phyloP scores from a whole-genome alignment of 1,284 basidiomycete species.

The Ustanciosporium gigantosporum region DNA sequence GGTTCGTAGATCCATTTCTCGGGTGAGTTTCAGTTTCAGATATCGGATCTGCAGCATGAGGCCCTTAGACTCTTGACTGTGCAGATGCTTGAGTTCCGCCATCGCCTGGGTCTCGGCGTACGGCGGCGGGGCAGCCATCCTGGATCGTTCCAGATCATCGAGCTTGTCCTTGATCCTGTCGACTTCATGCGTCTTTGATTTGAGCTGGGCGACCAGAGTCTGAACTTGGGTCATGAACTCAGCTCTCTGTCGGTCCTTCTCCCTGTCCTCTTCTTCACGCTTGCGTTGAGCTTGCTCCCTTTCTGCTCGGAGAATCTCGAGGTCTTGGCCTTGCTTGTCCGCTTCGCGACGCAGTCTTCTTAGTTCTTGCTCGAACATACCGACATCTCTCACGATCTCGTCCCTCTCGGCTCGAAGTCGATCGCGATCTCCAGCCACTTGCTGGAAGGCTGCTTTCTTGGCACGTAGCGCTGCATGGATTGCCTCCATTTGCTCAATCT shows the following conservation, averaged over 20 bases:
- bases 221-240: constrained; percentile 18
- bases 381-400: constrained; percentile 40
- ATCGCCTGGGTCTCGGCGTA: constrained; percentile 13
- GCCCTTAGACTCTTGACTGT: constrained; percentile 84
- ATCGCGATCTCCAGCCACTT: constrained; percentile 37
- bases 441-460: constrained; percentile 25
- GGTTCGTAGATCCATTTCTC: constrained; percentile 80
- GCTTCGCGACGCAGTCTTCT: constrained; percentile 29
- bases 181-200: constrained; percentile 18
- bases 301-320: constrained; percentile 30
- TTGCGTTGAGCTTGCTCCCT: constrained; percentile 17
- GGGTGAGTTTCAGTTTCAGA: constrained; percentile 84
- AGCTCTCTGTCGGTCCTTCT: constrained; percentile 18
- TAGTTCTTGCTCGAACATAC: constrained; percentile 41
- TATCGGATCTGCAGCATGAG: constrained; percentile 85
- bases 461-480: constrained; percentile 28
- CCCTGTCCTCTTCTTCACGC: constrained; percentile 4
- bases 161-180: constrained; percentile 29
- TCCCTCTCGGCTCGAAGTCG: constrained; percentile 31
- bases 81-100: constrained; percentile 63
- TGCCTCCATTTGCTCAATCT: constrained; percentile 41
- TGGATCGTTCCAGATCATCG: constrained; percentile 11
- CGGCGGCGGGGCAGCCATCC: constrained; percentile 2
- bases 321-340: constrained; percentile 38
- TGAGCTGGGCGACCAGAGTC: constrained; percentile 23